Percentiles rank a stretch among this genome's conserved stretches.
Conservation (phyloP, 192 early-diverging fungal genomes). For the Funneliformis mosseae region DNA sequence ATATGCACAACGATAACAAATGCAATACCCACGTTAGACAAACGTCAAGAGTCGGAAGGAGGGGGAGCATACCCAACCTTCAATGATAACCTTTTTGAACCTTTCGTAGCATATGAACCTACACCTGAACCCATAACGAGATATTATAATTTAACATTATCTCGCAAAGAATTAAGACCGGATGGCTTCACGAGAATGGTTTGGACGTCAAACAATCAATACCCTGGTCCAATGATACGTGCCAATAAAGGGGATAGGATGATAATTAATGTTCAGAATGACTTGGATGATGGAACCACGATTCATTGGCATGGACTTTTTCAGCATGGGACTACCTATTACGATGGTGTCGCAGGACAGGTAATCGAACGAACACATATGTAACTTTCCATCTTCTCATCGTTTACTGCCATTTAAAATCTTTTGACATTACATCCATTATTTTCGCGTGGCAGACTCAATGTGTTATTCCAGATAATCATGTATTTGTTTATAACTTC, state of each 20-base stretch:
- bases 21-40: background rate
- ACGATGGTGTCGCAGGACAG: conserved; percentile 68
- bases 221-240: background rate
- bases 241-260: background rate
- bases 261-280: background rate
- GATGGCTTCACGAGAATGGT: background rate
- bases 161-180: background rate
- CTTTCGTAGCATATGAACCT: background rate
- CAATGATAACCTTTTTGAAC: background rate
- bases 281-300: background rate
- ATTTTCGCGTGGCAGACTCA: conserved; percentile 51
- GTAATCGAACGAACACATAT: background rate
- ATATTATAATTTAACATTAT: background rate
- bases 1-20: background rate
- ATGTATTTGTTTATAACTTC: background rate
- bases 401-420: no score
- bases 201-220: background rate
- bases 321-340: conserved; percentile 70
- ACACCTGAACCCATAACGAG: background rate
- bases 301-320: conserved; percentile 77
- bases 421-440: no score
- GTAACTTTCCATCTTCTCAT: no score
- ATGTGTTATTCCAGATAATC: conserved; percentile 44
- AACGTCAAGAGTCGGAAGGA: background rate
- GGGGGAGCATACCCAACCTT: background rate